Percentiles rank a stretch among this genome's conserved stretches.
Evolutionary conservation across 768 basidiomycete genomes (phyloP).

Genomic region (Candolleomyces aberdarensis): DNA sequence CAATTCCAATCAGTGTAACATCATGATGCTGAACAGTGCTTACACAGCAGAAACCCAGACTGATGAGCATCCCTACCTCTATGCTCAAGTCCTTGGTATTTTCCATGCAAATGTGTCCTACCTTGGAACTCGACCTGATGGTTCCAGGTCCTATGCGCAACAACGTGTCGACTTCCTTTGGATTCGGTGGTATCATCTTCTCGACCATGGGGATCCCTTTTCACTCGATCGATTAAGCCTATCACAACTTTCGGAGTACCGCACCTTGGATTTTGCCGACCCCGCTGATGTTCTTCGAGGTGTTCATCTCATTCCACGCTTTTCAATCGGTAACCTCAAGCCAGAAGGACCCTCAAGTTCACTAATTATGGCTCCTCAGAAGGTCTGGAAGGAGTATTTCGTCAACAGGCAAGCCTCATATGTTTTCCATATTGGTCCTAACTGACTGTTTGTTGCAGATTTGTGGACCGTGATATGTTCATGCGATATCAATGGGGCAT

Average conservation of each 20-base stretch:
- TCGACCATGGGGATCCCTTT: neutral
- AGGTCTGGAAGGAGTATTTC: conserved; percentile 13
- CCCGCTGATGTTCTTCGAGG: conserved; percentile 13
- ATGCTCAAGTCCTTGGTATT: conserved; percentile 7
- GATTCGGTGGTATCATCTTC: conserved; percentile 9
- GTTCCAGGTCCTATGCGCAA: neutral
- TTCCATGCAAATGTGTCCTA: conserved; percentile 11
- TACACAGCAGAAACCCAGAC: neutral
- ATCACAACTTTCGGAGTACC: neutral
- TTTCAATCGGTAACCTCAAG: conserved; percentile 6
- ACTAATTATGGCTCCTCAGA: neutral
- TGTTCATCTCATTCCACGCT: conserved; percentile 12
- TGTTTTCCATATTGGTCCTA: neutral
- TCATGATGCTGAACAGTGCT: neutral
- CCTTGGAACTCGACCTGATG: conserved; percentile 1
- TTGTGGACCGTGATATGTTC: conserved; percentile 18
- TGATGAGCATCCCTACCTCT: neutral
- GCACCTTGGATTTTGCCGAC: conserved; percentile 12
- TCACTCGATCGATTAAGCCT: conserved; percentile 6
- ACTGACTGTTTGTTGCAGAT: conserved; percentile 3
- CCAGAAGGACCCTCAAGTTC: conserved; percentile 4
- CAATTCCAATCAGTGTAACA: neutral
- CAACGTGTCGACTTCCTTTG: conserved; percentile 11
- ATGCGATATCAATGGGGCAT: conserved; percentile 18
- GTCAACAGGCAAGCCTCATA: conserved; percentile 5